Conservation (phyloP, 257 asterid genomes). For the Gynochthodes officinalis region DNA sequence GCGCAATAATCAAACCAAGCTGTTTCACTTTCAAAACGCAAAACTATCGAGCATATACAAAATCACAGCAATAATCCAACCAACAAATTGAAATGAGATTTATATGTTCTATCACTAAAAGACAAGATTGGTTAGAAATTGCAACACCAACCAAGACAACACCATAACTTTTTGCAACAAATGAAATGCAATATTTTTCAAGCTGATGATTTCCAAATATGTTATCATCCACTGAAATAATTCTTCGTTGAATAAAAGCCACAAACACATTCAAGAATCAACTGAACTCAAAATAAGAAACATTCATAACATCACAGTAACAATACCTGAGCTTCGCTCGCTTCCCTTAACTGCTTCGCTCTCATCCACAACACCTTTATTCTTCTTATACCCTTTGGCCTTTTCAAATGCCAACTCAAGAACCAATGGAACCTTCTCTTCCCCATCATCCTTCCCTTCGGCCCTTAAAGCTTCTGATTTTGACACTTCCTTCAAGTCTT, state of each 20-base stretch:
- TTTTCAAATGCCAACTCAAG: constrained; percentile 50
- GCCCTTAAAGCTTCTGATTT: neutral
- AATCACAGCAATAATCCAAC: neutral
- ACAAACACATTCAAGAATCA: neutral
- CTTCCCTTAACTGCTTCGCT: constrained; percentile 9
- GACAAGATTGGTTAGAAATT: neutral
- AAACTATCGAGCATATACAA: neutral
- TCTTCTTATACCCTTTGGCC: constrained; percentile 54
- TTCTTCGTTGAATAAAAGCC: neutral
- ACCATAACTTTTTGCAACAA: neutral
- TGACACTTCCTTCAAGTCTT: constrained; percentile 7
- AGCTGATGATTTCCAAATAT: neutral
- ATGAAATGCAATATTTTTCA: no score
- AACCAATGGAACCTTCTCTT: constrained; percentile 38
- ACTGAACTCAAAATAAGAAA: neutral
- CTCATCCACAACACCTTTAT: constrained; percentile 28
- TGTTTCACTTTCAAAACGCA: neutral
- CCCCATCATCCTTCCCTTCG: constrained; percentile 18
- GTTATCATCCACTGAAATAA: neutral
- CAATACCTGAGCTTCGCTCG: constrained; percentile 45
- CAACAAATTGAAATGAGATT: neutral
- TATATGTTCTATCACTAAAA: neutral
- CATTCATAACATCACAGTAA: constrained; percentile 1
- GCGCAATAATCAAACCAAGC: neutral
- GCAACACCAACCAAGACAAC: neutral